These are phyloP conservation scores for Camellia oleifera DNA, from an alignment of 179 eudicot species.

Conservation along the genomic window DNA sequence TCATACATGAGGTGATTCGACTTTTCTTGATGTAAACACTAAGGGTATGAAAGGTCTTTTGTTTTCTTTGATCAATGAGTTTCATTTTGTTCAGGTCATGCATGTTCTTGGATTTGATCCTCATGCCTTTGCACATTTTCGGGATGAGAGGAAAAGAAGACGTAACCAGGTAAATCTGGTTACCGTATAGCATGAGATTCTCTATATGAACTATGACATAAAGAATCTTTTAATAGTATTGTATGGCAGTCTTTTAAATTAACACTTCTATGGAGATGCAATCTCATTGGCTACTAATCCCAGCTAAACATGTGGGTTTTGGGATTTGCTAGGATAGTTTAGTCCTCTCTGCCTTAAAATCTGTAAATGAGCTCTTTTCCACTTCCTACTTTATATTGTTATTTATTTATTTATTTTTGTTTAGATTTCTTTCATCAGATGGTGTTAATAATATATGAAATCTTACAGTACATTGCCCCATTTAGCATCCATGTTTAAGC, in stretches of 20 bases:
- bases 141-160: slow-evolving; percentile 93
- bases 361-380: too few relatives aligned
- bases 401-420: not conserved
- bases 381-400: too few relatives aligned
- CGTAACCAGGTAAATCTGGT: slow-evolving; percentile 55
- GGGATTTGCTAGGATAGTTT: too few relatives aligned
- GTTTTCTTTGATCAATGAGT: slow-evolving; percentile 10
- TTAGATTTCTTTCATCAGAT: not conserved
- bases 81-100: slow-evolving; percentile 61
- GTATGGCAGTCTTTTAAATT: not conserved
- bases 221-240: not conserved
- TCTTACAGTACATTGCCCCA: not conserved
- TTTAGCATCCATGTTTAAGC: not conserved
- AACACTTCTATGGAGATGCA: too few relatives aligned
- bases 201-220: not conserved
- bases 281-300: too few relatives aligned
- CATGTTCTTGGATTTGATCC: slow-evolving; percentile 99
- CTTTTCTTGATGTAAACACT: not conserved
- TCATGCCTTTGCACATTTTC: slow-evolving; percentile 96
- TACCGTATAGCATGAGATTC: not conserved
- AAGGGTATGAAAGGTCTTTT: not conserved
- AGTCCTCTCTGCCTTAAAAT: too few relatives aligned
- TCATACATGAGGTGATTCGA: slow-evolving; percentile 80
- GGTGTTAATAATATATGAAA: not conserved
- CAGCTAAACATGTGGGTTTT: too few relatives aligned